A percentile compares a stretch with the other conserved stretches of the same genome.
These are phyloP conservation scores for Suhomyces pyralidae DNA, from an alignment of 805 yeast species.

Conservation along the genomic window DNA sequence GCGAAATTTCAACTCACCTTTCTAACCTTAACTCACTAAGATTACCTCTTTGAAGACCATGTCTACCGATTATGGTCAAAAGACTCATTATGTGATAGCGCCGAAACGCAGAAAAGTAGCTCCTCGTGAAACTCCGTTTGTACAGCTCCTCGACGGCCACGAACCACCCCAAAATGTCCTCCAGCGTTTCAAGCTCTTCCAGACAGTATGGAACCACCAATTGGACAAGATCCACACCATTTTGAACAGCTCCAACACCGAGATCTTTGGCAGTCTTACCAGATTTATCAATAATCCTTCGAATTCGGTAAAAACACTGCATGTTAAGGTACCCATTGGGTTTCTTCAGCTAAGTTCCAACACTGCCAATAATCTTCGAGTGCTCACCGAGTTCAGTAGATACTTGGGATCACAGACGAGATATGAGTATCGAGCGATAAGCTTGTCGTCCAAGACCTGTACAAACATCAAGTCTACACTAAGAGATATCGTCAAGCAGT, in stretches of 20 bases:
- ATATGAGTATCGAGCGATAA: constrained; percentile 19
- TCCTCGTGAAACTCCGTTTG: constrained; percentile 15
- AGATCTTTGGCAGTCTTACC: constrained; percentile 25
- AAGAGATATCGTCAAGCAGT: constrained; percentile 33
- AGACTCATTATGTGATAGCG: constrained; percentile 32
- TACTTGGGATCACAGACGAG: constrained; percentile 9
- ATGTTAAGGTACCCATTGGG: constrained; percentile 22
- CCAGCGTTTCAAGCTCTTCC: constrained; percentile 22
- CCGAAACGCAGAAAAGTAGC: constrained; percentile 6
- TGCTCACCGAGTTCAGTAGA: constrained; percentile 32
- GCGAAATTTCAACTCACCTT: neutral
- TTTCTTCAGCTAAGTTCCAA: constrained; percentile 38
- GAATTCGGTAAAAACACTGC: no score
- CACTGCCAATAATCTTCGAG: constrained; percentile 39
- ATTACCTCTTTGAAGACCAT: neutral
- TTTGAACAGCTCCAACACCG: constrained; percentile 31
- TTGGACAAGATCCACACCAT: constrained; percentile 23
- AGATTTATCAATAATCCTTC: constrained; percentile 16
- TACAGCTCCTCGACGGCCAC: constrained; percentile 18
- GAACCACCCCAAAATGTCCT: constrained; percentile 21
- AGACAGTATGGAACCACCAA: constrained; percentile 29
- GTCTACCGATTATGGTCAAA: constrained; percentile 18
- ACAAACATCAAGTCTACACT: constrained; percentile 32
- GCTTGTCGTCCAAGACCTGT: constrained; percentile 31
- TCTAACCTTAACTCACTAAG: no score